phyloP scores from a whole-genome alignment of 768 basidiomycete species.

The Suillus alpinus region DNA sequence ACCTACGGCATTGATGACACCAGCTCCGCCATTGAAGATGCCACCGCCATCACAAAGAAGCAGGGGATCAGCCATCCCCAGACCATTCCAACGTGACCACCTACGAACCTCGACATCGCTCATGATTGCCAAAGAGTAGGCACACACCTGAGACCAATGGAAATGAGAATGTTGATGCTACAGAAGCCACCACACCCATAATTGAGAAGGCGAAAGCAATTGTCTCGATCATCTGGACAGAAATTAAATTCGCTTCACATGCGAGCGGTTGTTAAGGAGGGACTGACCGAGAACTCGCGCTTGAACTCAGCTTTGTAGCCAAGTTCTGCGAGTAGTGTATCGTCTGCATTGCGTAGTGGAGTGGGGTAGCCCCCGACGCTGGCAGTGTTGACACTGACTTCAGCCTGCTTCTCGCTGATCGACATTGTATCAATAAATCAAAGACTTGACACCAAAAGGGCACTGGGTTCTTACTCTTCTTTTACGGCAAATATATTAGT shows the following conservation, averaged over 20 bases:
- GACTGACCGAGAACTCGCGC: constrained; percentile 66
- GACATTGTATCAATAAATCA: constrained; percentile 10
- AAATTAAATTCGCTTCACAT: background rate
- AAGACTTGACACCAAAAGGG: background rate
- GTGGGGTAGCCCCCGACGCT: constrained; percentile 13
- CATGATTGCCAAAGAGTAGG: background rate
- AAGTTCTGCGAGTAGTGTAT: constrained; percentile 57
- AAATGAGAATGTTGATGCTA: constrained; percentile 65
- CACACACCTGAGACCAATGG: constrained; percentile 56
- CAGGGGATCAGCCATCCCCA: constrained; percentile 76
- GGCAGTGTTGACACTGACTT: constrained; percentile 12
- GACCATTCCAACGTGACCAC: constrained; percentile 75
- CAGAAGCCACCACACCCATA: constrained; percentile 71
- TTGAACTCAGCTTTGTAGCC: constrained; percentile 74
- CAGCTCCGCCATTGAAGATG: constrained; percentile 71
- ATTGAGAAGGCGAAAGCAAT: constrained; percentile 66
- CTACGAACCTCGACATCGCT: constrained; percentile 27
- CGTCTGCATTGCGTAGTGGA: constrained; percentile 43
- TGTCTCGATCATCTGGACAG: constrained; percentile 52
- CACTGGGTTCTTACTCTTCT: constrained; percentile 5
- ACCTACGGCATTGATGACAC: constrained; percentile 72
- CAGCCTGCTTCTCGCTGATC: constrained; percentile 18
- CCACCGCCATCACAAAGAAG: constrained; percentile 64
- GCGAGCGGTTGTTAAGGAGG: background rate
- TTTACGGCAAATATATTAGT: background rate